phyloP scores from a whole-genome alignment of 2,329 filamentous ascomycete genomes.

The Colletotrichum lini region DNA sequence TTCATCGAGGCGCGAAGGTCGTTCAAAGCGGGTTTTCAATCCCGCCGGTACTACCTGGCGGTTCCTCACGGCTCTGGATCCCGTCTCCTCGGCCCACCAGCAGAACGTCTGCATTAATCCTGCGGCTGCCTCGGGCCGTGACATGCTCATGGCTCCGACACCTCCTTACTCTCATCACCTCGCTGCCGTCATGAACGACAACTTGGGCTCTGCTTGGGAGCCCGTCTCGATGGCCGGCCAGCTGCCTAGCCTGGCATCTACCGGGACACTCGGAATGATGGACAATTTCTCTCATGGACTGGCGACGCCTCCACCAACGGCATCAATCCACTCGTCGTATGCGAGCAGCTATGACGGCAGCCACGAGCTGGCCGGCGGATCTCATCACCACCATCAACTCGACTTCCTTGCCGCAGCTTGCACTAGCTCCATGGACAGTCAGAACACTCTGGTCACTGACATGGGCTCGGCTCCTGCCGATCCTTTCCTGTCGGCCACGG shows the following conservation, averaged over 20 bases:
- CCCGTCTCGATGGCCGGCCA: slow-evolving; percentile 51
- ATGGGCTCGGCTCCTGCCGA: slow-evolving; percentile 37
- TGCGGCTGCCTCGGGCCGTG: slow-evolving; percentile 48
- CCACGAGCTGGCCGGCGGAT: slow-evolving; percentile 35
- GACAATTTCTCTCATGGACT: slow-evolving; percentile 68
- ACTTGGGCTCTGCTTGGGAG: slow-evolving; percentile 66
- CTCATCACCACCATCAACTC: slow-evolving; percentile 42
- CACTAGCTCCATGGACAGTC: slow-evolving; percentile 42
- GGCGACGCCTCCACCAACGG: slow-evolving; percentile 70
- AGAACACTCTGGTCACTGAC: slow-evolving; percentile 42
- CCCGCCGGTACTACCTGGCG: slow-evolving; percentile 72
- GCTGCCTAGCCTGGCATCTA: slow-evolving; percentile 52
- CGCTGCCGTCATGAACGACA: slow-evolving; percentile 70
- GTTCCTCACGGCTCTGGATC: slow-evolving; percentile 73
- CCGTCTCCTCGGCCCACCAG: slow-evolving; percentile 71
- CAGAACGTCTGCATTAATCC: slow-evolving; percentile 55
- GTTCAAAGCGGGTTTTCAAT: slow-evolving; percentile 56
- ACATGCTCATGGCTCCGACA: slow-evolving; percentile 68
- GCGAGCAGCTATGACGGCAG: slow-evolving; percentile 60
- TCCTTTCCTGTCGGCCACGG: slow-evolving; percentile 42
- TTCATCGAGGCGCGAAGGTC: slow-evolving; percentile 28
- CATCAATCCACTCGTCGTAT: slow-evolving; percentile 64
- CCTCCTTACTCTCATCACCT: slow-evolving; percentile 62
- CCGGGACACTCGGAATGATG: slow-evolving; percentile 57
- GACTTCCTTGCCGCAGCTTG: slow-evolving; percentile 40